These are phyloP conservation scores for Globisporangium cystogenes DNA, from an alignment of 352 stramenopile species.

Conservation along the genomic window DNA sequence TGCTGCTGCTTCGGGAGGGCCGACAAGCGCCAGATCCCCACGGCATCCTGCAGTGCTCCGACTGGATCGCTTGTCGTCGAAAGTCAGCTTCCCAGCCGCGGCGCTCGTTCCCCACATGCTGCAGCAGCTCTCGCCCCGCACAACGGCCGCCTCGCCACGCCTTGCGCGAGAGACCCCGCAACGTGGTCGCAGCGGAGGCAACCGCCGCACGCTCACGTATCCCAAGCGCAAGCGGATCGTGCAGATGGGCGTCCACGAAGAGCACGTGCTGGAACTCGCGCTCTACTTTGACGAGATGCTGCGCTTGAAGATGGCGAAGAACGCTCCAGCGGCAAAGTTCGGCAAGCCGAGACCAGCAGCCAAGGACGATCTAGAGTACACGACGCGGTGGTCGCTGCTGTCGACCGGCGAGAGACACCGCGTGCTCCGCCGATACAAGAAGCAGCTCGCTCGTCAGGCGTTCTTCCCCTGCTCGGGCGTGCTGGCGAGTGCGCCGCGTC, in stretches of 20 bases:
- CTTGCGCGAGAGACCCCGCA: neutral
- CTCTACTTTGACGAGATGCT: constrained; percentile 28
- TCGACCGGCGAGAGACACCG: constrained; percentile 8
- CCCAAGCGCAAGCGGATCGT: constrained; percentile 21
- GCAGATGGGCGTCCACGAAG: constrained; percentile 39
- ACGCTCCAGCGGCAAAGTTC: neutral
- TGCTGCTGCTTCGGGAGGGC: too few species aligned
- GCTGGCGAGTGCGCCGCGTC: neutral
- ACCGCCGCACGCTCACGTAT: neutral
- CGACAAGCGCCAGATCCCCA: neutral
- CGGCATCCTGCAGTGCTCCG: neutral
- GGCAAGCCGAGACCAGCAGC: neutral
- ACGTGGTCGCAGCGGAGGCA: neutral
- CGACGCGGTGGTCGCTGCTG: constrained; percentile 14
- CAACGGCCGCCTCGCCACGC: neutral
- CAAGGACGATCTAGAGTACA: neutral
- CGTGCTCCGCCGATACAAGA: constrained; percentile 12
- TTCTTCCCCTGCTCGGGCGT: constrained; percentile 13
- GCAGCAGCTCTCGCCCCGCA: constrained; percentile 18
- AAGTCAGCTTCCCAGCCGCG: constrained; percentile 7
- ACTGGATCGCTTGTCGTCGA: constrained; percentile 6
- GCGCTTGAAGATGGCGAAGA: neutral
- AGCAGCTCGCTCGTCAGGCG: constrained; percentile 10
- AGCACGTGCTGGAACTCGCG: constrained; percentile 26
- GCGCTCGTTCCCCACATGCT: constrained; percentile 14